Conservation (phyloP, 257 asterid species). For the Solanum megistacrolobum region DNA sequence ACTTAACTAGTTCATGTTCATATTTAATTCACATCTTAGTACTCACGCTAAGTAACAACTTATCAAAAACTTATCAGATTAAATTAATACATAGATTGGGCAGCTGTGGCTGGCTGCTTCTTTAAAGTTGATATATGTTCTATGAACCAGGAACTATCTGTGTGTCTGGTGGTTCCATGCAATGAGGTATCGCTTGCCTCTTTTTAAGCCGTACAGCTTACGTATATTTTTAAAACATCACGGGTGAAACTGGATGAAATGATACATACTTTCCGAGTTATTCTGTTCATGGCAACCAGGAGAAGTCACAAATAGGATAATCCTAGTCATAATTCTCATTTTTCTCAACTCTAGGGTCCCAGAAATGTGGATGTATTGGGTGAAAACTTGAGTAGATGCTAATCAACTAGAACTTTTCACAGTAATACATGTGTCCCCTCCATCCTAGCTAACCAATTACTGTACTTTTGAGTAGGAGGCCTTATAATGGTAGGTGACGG, state of each 20-base stretch:
- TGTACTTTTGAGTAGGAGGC: conserved; percentile 41
- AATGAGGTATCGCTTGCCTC: background rate
- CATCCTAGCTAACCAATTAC: conserved; percentile 12
- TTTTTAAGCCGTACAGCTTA: background rate
- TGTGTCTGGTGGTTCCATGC: background rate
- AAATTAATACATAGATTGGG: background rate
- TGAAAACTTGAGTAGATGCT: background rate
- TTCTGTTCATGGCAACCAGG: background rate
- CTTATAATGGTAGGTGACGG: conserved; percentile 99
- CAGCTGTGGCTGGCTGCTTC: background rate
- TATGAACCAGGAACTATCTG: background rate
- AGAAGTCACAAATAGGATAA: background rate
- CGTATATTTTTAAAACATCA: background rate
- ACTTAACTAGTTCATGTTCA: background rate
- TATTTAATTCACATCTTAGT: background rate
- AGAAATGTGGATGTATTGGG: background rate
- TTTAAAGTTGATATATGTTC: background rate
- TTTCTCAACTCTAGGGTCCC: background rate
- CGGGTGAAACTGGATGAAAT: background rate
- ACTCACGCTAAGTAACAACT: background rate
- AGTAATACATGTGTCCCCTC: background rate
- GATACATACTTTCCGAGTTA: background rate
- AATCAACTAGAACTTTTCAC: background rate
- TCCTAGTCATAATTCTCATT: background rate
- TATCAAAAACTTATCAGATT: background rate